Percentiles rank a stretch among this genome's conserved stretches.
phyloP scores from a whole-genome alignment of 2,329 filamentous ascomycete genomes.

The Stagonosporopsis cucurbitacearum region DNA sequence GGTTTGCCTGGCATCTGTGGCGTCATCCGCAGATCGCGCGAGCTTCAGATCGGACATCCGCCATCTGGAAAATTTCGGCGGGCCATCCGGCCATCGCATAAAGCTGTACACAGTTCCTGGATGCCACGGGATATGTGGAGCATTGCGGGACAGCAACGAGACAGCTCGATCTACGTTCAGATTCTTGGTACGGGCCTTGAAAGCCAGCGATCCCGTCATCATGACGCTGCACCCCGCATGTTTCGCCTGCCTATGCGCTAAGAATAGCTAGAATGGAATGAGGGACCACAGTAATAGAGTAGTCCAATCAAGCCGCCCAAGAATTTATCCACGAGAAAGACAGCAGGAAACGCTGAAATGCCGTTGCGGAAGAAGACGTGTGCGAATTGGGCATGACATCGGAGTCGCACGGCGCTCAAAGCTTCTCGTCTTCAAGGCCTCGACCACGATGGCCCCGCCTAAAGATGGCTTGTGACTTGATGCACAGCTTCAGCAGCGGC shows the following conservation, averaged over 20 bases:
- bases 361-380: slow-evolving; percentile 2
- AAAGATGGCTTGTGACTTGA: slow-evolving; percentile 1
- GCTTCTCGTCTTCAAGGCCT: background rate
- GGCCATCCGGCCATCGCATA: background rate
- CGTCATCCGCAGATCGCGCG: slow-evolving; percentile 24
- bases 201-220: slow-evolving; percentile 8
- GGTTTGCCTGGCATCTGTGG: slow-evolving; percentile 20
- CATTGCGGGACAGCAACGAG: slow-evolving; percentile 6
- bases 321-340: slow-evolving; percentile 4
- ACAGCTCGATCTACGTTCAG: background rate
- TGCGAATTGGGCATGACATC: background rate
- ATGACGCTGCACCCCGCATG: slow-evolving; percentile 12
- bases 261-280: slow-evolving; percentile 3
- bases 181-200: background rate
- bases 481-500: background rate
- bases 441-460: slow-evolving; percentile 1
- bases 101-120: slow-evolving; percentile 14
- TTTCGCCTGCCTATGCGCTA: background rate
- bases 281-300: slow-evolving; percentile 11
- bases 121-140: slow-evolving; percentile 19
- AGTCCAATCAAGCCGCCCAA: slow-evolving; percentile 2
- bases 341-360: slow-evolving; percentile 12
- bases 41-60: slow-evolving; percentile 15
- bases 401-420: slow-evolving; percentile 8
- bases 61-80: background rate